Evolutionary conservation across 306 rosid genomes (phyloP), one percentile per base, ranked within the genome.

Genomic region (Fragaria vesca): DNA sequence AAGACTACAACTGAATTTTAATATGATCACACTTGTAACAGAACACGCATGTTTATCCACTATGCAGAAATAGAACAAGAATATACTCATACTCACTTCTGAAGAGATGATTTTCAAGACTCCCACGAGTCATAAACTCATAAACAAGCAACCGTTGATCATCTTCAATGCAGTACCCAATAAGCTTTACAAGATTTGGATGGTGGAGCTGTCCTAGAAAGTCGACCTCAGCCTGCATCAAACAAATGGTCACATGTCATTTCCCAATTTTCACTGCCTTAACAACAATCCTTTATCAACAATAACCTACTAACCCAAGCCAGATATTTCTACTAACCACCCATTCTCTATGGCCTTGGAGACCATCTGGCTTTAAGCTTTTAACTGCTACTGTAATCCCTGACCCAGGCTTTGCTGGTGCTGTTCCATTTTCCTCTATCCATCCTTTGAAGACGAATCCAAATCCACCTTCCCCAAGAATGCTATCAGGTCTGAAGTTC

Each of bases 261-360:
- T 65, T 79, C 76, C 24, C n/a, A 84, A 81, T 63, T 84, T 73
- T 26, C n/a, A 69, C 15, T 74, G 47, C 71, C 78, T 70, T 73
- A 54, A 75, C 58, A 61, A 79, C 81, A 85, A 81, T 76, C 73
- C 81, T 62, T 50, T 81, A 26, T 76, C 71, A 77, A 69, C 72
- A 85, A 81, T 81, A 86, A 86, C 79, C 88, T 87, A 88, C 93
- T 88, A 89, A 89, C 89, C 88, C 87, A 89, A 90, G 79, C 88
- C 86, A 88, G 83, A 91, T 86, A 89, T 84, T 81, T 81, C 83
- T 89, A 94, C 97, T 94, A 89, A 94, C 98, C 97, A 92, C 90
- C 98, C 98, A 94, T 90, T 94, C 98, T 90, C 98, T 92, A 81
- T 94, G 98, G 81, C 98, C 98, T 74, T 94, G 98, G 69, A 94